Conservation (phyloP, 2,329 filamentous ascomycete species). For the Sclerotinia spermophila region DNA sequence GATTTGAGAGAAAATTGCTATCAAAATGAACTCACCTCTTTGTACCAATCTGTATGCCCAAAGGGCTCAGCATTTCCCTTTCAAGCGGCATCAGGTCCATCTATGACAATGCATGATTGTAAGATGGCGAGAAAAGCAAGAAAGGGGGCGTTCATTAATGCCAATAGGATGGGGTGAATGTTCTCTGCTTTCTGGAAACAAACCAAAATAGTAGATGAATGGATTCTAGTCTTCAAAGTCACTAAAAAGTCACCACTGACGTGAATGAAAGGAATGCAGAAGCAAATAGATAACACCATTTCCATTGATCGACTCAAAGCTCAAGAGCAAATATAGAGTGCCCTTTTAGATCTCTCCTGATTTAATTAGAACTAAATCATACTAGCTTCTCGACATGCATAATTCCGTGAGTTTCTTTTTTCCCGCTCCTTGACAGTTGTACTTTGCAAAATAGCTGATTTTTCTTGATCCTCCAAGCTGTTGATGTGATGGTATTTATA, state of each 20-base stretch:
- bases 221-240: background rate
- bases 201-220: background rate
- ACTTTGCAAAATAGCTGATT: background rate
- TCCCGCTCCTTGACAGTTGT: too few relatives aligned
- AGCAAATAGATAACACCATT: background rate
- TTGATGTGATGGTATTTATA: background rate
- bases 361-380: background rate
- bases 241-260: background rate
- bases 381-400: background rate
- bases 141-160: background rate
- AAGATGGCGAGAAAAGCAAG: background rate
- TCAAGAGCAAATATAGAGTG: background rate
- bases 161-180: background rate
- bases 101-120: background rate
- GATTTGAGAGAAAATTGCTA: too few relatives aligned
- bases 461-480: background rate
- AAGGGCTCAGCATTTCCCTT: fast-evolving
- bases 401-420: background rate
- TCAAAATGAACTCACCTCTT: background rate
- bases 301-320: background rate
- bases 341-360: fast-evolving
- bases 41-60: background rate
- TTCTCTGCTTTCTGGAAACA: background rate
- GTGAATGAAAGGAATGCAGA: background rate
- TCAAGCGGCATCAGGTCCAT: background rate